phyloP scores from a whole-genome alignment of 1,284 basidiomycete genomes.

The Rhodotorula sp. region DNA sequence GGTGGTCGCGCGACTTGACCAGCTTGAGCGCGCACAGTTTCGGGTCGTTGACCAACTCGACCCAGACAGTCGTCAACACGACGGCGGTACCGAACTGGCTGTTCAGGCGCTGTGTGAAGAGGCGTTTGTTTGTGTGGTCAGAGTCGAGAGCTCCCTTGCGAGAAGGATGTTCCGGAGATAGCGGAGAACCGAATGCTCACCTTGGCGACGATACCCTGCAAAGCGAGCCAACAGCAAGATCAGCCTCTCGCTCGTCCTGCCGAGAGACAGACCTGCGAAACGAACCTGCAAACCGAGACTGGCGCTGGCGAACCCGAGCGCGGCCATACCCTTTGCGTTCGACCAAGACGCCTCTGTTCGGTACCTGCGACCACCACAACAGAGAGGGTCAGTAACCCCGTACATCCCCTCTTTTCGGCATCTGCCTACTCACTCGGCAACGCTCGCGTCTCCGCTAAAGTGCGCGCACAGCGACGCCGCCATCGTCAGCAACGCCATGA shows the following conservation, averaged over 20 bases:
- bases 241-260: conserved; percentile 56
- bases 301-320: conserved; percentile 67
- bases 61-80: conserved; percentile 75
- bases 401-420: conserved; percentile 57
- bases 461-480: conserved; percentile 65
- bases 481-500: conserved; percentile 73
- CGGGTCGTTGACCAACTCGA: conserved; percentile 77
- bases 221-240: background rate
- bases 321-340: conserved; percentile 60
- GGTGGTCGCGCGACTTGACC: conserved; percentile 67
- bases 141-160: conserved; percentile 36
- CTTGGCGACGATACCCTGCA: conserved; percentile 78
- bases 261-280: no score
- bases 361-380: conserved; percentile 2
- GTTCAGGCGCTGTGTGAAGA: conserved; percentile 55
- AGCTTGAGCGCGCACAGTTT: conserved; percentile 58
- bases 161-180: background rate
- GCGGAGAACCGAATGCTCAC: background rate
- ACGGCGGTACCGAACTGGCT: conserved; percentile 57
- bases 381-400: background rate
- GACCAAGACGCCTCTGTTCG: conserved; percentile 21
- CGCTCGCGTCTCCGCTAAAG: conserved; percentile 56
- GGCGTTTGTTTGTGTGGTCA: conserved; percentile 52
- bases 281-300: conserved; percentile 54
- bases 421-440: conserved; percentile 52